Evolutionary conservation across 1,284 basidiomycete species (phyloP).

Genomic region (Acaromyces ingoldii): DNA sequence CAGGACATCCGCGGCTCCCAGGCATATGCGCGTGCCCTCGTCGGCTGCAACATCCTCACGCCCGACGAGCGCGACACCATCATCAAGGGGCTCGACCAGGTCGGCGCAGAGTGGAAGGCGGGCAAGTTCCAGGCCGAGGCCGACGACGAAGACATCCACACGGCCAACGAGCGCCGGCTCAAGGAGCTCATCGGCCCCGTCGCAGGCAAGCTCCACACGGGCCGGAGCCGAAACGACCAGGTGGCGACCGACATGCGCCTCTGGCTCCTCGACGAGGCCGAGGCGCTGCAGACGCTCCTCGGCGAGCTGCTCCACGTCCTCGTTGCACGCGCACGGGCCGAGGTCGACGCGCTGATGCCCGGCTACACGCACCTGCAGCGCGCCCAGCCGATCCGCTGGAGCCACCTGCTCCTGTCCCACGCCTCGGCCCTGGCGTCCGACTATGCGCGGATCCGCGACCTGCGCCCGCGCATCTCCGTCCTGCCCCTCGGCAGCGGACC

Average conservation of each 20-base stretch:
- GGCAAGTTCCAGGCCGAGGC: conserved; percentile 51
- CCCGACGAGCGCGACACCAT: conserved; percentile 66
- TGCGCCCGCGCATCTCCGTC: conserved; percentile 69
- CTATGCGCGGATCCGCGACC: conserved; percentile 76
- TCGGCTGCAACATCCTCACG: conserved; percentile 73
- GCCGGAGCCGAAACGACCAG: conserved; percentile 92
- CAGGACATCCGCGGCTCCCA: conserved; percentile 91
- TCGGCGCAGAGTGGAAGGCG: conserved; percentile 74
- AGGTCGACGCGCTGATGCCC: conserved; percentile 83
- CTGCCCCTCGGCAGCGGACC: conserved; percentile 91
- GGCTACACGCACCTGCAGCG: conserved; percentile 83
- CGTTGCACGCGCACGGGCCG: conserved; percentile 82
- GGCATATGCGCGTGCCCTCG: conserved; percentile 84
- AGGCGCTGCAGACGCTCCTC: conserved; percentile 67
- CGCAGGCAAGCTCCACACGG: conserved; percentile 66
- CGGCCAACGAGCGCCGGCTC: conserved; percentile 93
- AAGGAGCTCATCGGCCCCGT: conserved; percentile 78
- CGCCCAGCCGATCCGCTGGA: conserved; percentile 97
- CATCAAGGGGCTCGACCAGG: conserved; percentile 68
- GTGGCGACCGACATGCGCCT: conserved; percentile 96
- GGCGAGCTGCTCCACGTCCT: conserved; percentile 78
- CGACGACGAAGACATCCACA: conserved; percentile 98
- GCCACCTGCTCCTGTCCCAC: conserved; percentile 90
- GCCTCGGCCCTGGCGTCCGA: conserved; percentile 85
- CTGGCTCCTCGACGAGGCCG: conserved; percentile 81